Evolutionary conservation across 192 early-diverging fungal species (phyloP).

Genomic region (Spizellomyces sp.): DNA sequence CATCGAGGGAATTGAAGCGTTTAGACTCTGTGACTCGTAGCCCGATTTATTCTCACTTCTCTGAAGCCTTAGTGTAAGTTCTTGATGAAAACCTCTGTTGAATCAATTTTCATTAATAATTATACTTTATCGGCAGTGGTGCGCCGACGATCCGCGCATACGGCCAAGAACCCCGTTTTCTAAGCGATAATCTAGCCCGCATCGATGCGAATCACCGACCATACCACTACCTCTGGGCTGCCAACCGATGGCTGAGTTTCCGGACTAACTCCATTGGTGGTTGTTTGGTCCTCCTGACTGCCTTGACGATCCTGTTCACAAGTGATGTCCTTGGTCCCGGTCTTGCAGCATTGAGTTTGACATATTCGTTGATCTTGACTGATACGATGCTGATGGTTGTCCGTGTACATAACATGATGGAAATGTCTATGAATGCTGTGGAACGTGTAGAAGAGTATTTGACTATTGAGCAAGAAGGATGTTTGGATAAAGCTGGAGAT

Average conservation of each 20-base stretch:
- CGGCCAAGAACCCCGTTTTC: slow-evolving; percentile 60
- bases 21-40: slow-evolving; percentile 81
- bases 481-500: too few relatives aligned
- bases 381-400: background rate
- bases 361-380: slow-evolving; percentile 43
- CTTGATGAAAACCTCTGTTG: too few relatives aligned
- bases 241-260: slow-evolving; percentile 59
- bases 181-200: slow-evolving; percentile 63
- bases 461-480: too few relatives aligned
- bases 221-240: slow-evolving; percentile 71
- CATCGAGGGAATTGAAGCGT: slow-evolving; percentile 85
- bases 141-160: slow-evolving; percentile 64
- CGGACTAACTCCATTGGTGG: slow-evolving; percentile 82
- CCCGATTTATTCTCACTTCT: slow-evolving; percentile 79
- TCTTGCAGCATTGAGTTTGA: slow-evolving; percentile 65
- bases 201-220: slow-evolving; percentile 80
- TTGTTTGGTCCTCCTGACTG: slow-evolving; percentile 78
- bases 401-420: slow-evolving; percentile 25
- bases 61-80: slow-evolving; percentile 51
- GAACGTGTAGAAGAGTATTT: slow-evolving; percentile 65
- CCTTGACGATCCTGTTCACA: slow-evolving; percentile 69
- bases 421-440: slow-evolving; percentile 83
- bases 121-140: slow-evolving; percentile 20
- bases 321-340: slow-evolving; percentile 55
- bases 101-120: too few relatives aligned